Evolutionary conservation across 805 yeast genomes (phyloP).

Genomic region (Cyberlindnera suaveolens): DNA sequence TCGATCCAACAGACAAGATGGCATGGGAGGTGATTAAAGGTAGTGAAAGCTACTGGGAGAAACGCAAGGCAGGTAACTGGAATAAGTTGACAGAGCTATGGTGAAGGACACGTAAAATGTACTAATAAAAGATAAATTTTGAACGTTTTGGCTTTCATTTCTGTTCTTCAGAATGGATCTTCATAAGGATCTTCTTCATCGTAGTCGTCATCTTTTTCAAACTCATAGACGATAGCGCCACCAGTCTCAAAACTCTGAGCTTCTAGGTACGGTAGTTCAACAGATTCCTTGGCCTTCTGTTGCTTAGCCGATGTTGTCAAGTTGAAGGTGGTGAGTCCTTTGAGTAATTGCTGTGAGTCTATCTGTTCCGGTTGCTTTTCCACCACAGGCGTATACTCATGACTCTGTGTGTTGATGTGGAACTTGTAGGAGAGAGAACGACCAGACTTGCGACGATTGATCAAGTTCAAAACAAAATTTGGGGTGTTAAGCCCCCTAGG

Average conservation of each 20-base stretch:
- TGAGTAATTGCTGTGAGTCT: conserved; percentile 42
- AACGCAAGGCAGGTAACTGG: conserved; percentile 64
- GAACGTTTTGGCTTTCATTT: not conserved
- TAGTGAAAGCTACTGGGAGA: conserved; percentile 67
- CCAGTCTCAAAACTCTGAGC: conserved; percentile 79
- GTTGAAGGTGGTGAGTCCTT: conserved; percentile 83
- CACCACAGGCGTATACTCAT: conserved; percentile 30
- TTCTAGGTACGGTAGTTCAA: conserved; percentile 83
- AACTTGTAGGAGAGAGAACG: conserved; percentile 57
- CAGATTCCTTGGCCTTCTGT: conserved; percentile 71
- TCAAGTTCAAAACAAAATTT: conserved; percentile 43
- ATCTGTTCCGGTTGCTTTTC: conserved; percentile 27
- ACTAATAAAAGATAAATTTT: not conserved
- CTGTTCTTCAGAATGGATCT: conserved; percentile 65
- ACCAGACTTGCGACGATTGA: conserved; percentile 80
- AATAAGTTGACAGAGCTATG: conserved; percentile 46
- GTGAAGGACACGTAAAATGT: conserved; percentile 27
- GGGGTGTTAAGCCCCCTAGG: conserved; percentile 47
- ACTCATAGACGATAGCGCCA: conserved; percentile 94
- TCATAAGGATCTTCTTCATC: conserved; percentile 98
- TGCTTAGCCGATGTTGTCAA: conserved; percentile 71
- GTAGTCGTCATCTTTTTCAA: conserved; percentile 94
- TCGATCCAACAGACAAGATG: conserved; percentile 12
- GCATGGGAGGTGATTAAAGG: conserved; percentile 58
- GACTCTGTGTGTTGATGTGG: conserved; percentile 42